Percentiles rank a stretch among this genome's conserved stretches.
Conservation (phyloP, 1,284 basidiomycete species). For the Pyrrhoderma noxium region DNA sequence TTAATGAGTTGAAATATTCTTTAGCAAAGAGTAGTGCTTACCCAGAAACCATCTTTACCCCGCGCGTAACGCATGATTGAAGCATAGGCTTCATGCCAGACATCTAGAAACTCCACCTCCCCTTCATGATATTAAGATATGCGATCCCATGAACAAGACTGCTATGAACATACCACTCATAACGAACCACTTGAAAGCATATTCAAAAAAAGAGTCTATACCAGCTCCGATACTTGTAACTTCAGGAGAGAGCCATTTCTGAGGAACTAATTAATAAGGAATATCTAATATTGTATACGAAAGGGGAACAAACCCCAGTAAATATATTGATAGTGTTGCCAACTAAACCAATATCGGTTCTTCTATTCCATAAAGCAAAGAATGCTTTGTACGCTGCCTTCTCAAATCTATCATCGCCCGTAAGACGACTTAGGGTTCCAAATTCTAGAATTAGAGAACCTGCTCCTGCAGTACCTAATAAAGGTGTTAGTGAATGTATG, state of each 20-base stretch:
- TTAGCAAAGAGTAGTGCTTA: constrained; percentile 29
- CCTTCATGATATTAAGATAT: constrained; percentile 38
- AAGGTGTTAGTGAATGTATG: constrained; percentile 11
- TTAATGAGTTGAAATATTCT: not conserved
- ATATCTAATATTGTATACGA: not conserved
- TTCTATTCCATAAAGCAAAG: constrained; percentile 87
- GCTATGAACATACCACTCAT: constrained; percentile 58
- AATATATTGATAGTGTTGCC: constrained; percentile 83
- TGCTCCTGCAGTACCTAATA: constrained; percentile 79
- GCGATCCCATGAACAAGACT: not conserved
- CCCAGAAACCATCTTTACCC: constrained; percentile 81
- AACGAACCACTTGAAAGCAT: constrained; percentile 85
- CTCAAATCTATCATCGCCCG: constrained; percentile 83
- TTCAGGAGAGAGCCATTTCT: constrained; percentile 41
- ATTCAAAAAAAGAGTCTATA: constrained; percentile 91
- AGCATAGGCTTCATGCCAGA: constrained; percentile 88
- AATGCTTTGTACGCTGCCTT: constrained; percentile 79
- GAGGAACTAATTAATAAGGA: not conserved
- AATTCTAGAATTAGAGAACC: constrained; percentile 90
- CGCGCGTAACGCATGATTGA: constrained; percentile 83
- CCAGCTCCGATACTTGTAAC: constrained; percentile 83
- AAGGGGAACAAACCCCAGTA: constrained; percentile 55
- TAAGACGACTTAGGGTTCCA: constrained; percentile 81
- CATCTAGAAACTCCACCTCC: constrained; percentile 81
- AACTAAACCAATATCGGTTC: constrained; percentile 73